These are phyloP conservation scores for Begonia peltatifolia DNA, from an alignment of 306 rosid genomes.

Conservation along the genomic window DNA sequence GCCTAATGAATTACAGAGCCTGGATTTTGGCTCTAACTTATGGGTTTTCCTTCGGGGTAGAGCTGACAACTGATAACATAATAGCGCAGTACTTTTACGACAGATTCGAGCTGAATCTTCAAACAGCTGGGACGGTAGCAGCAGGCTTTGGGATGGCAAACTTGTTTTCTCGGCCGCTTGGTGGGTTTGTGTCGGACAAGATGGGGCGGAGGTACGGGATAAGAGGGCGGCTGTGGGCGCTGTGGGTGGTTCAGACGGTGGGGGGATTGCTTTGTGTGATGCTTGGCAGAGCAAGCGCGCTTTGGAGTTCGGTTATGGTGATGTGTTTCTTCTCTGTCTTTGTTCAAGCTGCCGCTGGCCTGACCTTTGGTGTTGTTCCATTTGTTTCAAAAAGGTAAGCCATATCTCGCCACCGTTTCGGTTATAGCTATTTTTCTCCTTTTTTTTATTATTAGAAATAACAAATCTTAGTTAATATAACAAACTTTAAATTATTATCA, in stretches of 20 bases:
- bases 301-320: constrained; percentile 32
- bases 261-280: constrained; percentile 33
- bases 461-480: no score
- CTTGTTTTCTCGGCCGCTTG: constrained; percentile 34
- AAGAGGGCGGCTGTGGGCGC: constrained; percentile 46
- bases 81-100: constrained; percentile 44
- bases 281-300: constrained; percentile 29
- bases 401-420: background rate
- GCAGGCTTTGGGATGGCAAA: constrained; percentile 50
- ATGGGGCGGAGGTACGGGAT: constrained; percentile 38
- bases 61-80: constrained; percentile 37
- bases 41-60: constrained; percentile 36
- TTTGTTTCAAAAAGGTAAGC: constrained; percentile 40
- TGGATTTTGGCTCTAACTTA: constrained; percentile 35
- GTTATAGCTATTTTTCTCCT: background rate
- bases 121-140: constrained; percentile 34
- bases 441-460: no score
- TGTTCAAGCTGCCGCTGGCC: constrained; percentile 44
- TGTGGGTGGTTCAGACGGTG: constrained; percentile 34
- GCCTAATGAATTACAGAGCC: constrained; percentile 37
- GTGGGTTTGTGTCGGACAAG: constrained; percentile 34
- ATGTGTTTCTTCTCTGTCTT: constrained; percentile 36
- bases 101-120: constrained; percentile 27
- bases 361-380: constrained; percentile 45
- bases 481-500: no score